These are phyloP conservation scores for Exophiala lecanii-corni DNA, from an alignment of 2,329 filamentous ascomycete genomes.

Conservation along the genomic window DNA sequence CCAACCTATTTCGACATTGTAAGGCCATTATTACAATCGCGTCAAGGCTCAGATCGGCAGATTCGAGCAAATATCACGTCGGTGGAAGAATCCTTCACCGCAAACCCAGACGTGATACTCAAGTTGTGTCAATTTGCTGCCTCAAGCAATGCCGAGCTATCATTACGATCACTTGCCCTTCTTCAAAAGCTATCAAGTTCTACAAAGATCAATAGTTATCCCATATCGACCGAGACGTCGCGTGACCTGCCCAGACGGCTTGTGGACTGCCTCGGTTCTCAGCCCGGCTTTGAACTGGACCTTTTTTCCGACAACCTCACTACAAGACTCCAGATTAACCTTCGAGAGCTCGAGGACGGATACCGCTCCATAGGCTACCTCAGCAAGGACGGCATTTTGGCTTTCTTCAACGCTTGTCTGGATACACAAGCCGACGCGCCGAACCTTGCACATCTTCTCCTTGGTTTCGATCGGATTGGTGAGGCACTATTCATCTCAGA, in stretches of 20 bases:
- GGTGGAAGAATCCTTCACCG: conserved; percentile 86
- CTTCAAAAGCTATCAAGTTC: conserved; percentile 84
- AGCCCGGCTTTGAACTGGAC: conserved; percentile 67
- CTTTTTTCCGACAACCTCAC: conserved; percentile 68
- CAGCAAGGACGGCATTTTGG: conserved; percentile 77
- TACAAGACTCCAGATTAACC: conserved; percentile 59
- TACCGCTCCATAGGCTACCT: conserved; percentile 67
- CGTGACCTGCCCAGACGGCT: conserved; percentile 40
- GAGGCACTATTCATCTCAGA: conserved; percentile 46
- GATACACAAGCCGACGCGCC: conserved; percentile 69
- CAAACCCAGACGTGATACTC: conserved; percentile 71
- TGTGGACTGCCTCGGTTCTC: conserved; percentile 79
- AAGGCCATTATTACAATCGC: conserved; percentile 60
- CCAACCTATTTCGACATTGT: conserved; percentile 89
- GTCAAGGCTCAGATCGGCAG: conserved; percentile 4
- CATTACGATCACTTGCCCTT: conserved; percentile 73
- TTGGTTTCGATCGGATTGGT: conserved; percentile 78
- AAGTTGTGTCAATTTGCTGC: conserved; percentile 84
- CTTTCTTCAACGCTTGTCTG: conserved; percentile 79
- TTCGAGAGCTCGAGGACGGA: conserved; percentile 69
- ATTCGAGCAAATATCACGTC: conserved; percentile 39
- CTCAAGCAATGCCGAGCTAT: conserved; percentile 74
- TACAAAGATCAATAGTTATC: conserved; percentile 57
- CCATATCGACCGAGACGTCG: conserved; percentile 13
- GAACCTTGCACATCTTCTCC: conserved; percentile 81